Conservation (phyloP, 1,139 yeast species). For the Debaryomycetaceae sp. region DNA sequence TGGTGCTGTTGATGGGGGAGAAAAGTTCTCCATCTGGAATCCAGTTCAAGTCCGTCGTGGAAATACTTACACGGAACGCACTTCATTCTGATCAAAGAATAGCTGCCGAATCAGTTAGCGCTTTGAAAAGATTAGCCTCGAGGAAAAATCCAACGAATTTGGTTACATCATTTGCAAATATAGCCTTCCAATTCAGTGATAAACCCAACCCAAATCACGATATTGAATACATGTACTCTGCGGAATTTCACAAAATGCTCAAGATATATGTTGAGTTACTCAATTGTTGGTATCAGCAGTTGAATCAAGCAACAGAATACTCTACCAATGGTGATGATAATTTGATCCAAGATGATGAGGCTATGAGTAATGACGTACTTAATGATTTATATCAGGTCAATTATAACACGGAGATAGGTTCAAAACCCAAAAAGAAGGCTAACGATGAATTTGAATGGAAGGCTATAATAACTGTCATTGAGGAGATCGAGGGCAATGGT, state of each 20-base stretch:
- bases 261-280: slow-evolving; percentile 74
- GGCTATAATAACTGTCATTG: slow-evolving; percentile 75
- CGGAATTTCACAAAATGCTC: slow-evolving; percentile 57
- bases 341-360: slow-evolving; percentile 35
- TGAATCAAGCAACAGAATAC: slow-evolving; percentile 28
- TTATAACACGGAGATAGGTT: slow-evolving; percentile 30
- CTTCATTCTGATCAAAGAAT: slow-evolving; percentile 63
- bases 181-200: slow-evolving; percentile 78
- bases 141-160: slow-evolving; percentile 69
- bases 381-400: slow-evolving; percentile 45
- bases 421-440: slow-evolving; percentile 28
- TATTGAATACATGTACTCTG: slow-evolving; percentile 51
- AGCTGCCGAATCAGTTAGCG: slow-evolving; percentile 57
- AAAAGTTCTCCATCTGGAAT: slow-evolving; percentile 33
- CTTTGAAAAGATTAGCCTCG: slow-evolving; percentile 64
- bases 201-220: slow-evolving; percentile 49
- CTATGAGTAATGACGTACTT: slow-evolving; percentile 39
- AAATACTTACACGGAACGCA: slow-evolving; percentile 70
- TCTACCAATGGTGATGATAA: slow-evolving; percentile 23
- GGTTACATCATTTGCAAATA: slow-evolving; percentile 71
- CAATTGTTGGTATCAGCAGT: slow-evolving; percentile 74
- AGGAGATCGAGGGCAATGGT: slow-evolving; percentile 95
- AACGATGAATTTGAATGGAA: slow-evolving; percentile 75
- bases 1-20: slow-evolving; percentile 36
- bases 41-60: slow-evolving; percentile 61